Conservation (phyloP, 805 yeast species). For the Monosporozyma unispora region DNA sequence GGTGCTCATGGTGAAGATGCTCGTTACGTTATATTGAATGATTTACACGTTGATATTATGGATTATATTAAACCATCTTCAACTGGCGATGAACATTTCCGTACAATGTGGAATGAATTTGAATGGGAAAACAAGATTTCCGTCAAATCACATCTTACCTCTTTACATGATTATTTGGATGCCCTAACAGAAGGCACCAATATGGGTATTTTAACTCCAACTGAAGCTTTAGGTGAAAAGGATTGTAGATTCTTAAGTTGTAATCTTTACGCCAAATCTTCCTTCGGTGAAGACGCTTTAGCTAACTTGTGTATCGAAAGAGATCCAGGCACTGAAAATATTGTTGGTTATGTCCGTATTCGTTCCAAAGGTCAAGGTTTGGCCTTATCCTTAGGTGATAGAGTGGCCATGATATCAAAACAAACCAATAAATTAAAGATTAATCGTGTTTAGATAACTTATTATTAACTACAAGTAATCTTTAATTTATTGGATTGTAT, state of each 20-base stretch:
- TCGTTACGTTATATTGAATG: conserved; percentile 84
- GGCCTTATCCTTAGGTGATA: conserved; percentile 89
- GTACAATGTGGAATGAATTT: conserved; percentile 98
- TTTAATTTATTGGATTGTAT: conserved; percentile 27
- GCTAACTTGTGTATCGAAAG: conserved; percentile 92
- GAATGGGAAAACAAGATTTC: conserved; percentile 99
- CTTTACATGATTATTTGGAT: conserved; percentile 70
- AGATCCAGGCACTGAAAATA: conserved; percentile 53
- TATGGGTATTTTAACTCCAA: conserved; percentile 89
- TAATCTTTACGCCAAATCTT: conserved; percentile 80
- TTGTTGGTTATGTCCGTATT: conserved; percentile 90
- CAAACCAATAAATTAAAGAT: conserved; percentile 35
- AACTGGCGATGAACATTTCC: conserved; percentile 81
- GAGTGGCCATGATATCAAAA: conserved; percentile 77
- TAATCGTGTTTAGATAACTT: conserved; percentile 22
- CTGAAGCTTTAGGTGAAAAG: conserved; percentile 81
- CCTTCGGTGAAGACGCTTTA: conserved; percentile 95
- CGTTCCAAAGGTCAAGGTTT: conserved; percentile 97
- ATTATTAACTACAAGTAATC: conserved; percentile 28
- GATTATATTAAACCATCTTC: conserved; percentile 95
- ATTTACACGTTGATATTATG: conserved; percentile 92
- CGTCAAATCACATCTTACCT: conserved; percentile 56
- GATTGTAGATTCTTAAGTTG: conserved; percentile 79
- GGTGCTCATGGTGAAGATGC: conserved; percentile 89
- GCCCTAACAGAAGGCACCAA: conserved; percentile 68